A percentile compares a stretch with the other conserved stretches of the same genome.
These are phyloP conservation scores for Hanseniaspora guilliermondii DNA, from an alignment of 805 yeast genomes.

Conservation along the genomic window DNA sequence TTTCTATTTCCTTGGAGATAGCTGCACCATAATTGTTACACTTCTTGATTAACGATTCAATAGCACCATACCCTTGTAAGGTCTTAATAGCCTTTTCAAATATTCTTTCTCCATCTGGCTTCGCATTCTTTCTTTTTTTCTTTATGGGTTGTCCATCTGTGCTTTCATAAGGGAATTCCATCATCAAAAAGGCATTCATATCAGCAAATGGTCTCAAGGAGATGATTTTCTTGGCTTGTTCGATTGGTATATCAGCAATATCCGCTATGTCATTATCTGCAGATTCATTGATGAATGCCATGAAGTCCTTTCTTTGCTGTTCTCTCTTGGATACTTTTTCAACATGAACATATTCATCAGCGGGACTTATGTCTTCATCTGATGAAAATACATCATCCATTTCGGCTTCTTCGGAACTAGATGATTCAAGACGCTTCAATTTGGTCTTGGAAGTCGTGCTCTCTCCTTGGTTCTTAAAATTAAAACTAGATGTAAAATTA, in stretches of 20 bases:
- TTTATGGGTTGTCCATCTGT: conserved; percentile 21
- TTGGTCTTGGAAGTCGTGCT: neutral
- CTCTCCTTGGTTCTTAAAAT: neutral
- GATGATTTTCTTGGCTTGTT: conserved; percentile 52
- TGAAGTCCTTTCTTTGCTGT: conserved; percentile 49
- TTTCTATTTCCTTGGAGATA: conserved; percentile 57
- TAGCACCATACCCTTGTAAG: conserved; percentile 82
- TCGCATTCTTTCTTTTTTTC: conserved; percentile 24
- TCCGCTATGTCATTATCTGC: conserved; percentile 66
- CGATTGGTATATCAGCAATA: conserved; percentile 57
- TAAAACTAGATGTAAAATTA: neutral
- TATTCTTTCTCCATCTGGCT: conserved; percentile 61
- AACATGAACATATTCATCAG: conserved; percentile 19
- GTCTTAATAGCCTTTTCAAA: conserved; percentile 59
- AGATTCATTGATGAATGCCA: conserved; percentile 70
- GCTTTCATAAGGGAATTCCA: conserved; percentile 37
- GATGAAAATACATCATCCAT: conserved; percentile 37
- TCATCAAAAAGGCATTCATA: conserved; percentile 46
- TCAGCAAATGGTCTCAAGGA: conserved; percentile 55
- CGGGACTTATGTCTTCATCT: conserved; percentile 21
- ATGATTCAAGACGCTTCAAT: conserved; percentile 4
- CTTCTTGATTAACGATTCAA: conserved; percentile 74
- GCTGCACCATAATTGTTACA: conserved; percentile 67
- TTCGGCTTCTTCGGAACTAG: conserved; percentile 20
- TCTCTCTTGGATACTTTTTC: conserved; percentile 19